Conservation (phyloP, 2,329 filamentous ascomycete genomes). For the Alternaria conjuncta region DNA sequence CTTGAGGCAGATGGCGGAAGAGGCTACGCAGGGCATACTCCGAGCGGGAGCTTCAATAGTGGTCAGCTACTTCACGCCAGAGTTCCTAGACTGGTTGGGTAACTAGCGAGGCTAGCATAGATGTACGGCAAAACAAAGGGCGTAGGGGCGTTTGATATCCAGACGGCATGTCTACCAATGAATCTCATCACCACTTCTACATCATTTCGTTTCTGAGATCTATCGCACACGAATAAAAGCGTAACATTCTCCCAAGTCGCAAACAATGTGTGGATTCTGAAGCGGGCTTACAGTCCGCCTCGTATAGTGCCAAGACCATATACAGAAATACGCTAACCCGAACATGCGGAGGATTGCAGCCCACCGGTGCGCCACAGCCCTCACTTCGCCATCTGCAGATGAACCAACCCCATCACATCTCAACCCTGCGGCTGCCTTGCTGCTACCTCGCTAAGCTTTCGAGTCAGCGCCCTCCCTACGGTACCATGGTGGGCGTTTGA, state of each 20-base stretch:
- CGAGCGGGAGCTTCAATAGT: slow-evolving; percentile 92
- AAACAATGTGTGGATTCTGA: neutral
- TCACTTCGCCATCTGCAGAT: neutral
- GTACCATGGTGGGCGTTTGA: neutral
- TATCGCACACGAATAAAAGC: neutral
- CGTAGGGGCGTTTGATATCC: slow-evolving; percentile 3
- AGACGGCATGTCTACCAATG: neutral
- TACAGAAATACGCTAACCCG: neutral
- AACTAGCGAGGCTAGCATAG: slow-evolving; percentile 25
- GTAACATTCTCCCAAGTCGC: too few species aligned
- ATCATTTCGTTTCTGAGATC: neutral
- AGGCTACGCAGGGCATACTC: slow-evolving; percentile 91
- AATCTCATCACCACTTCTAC: neutral
- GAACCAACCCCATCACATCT: neutral
- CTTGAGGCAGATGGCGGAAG: slow-evolving; percentile 91
- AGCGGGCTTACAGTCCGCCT: neutral
- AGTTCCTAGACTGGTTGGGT: slow-evolving; percentile 68
- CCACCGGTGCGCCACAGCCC: neutral
- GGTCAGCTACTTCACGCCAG: slow-evolving; percentile 92
- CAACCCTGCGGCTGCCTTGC: neutral
- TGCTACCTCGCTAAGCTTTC: neutral
- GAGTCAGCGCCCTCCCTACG: neutral
- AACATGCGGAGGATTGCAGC: neutral
- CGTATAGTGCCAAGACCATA: neutral
- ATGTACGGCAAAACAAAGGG: neutral